Percentiles rank a stretch among this genome's conserved stretches.
phyloP scores from a whole-genome alignment of 768 basidiomycete species.

The Arthromyces matolae region DNA sequence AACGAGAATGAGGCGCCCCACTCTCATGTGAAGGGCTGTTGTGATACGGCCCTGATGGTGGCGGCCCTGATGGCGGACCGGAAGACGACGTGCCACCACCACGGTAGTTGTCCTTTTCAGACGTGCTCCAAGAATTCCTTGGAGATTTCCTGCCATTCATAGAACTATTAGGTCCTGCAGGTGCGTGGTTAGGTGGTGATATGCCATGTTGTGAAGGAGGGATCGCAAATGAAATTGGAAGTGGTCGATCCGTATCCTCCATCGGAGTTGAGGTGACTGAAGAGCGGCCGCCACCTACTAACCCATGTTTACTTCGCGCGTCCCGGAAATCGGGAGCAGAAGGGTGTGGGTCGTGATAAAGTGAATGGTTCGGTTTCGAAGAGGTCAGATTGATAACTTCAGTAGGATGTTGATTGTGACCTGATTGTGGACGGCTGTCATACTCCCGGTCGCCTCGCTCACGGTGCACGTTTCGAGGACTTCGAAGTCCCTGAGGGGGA shows the following conservation, averaged over 20 bases:
- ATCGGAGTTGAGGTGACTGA: conserved; percentile 25
- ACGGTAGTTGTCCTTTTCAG: conserved; percentile 29
- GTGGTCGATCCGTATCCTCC: conserved; percentile 50
- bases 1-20: conserved; percentile 24
- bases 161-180: conserved; percentile 12
- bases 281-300: conserved; percentile 28
- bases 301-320: conserved; percentile 23
- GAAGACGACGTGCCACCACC: conserved; percentile 27
- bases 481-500: conserved; percentile 22
- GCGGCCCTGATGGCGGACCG: conserved; percentile 21
- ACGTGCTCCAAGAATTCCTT: conserved; percentile 29
- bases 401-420: conserved; percentile 39
- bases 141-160: conserved; percentile 31
- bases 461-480: conserved; percentile 26
- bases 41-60: conserved; percentile 24
- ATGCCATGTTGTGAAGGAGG: conserved; percentile 25
- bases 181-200: conserved; percentile 16
- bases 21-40: conserved; percentile 16
- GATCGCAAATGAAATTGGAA: conserved; percentile 52
- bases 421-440: conserved; percentile 29
- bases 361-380: conserved; percentile 25
- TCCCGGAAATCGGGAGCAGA: conserved; percentile 27
- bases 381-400: conserved; percentile 51
- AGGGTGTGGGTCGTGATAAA: conserved; percentile 30
- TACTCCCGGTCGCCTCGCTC: conserved; percentile 29